These are phyloP conservation scores for Saturnispora sanitii DNA, from an alignment of 805 yeast species.

Conservation along the genomic window DNA sequence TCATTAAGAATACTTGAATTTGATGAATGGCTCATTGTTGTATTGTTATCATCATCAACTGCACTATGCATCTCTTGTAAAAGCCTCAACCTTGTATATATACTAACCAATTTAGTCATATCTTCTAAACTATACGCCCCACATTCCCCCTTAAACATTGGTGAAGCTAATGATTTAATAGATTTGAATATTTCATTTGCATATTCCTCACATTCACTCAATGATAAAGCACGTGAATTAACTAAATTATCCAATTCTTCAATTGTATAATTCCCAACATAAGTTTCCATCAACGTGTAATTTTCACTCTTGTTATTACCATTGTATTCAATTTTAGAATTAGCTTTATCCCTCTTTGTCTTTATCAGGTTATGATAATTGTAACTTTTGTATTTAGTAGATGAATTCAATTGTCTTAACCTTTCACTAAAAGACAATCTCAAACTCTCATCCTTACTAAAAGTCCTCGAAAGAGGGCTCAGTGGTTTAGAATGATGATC, in stretches of 20 bases:
- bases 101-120: slow-evolving; percentile 36
- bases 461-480: slow-evolving; percentile 22
- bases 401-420: slow-evolving; percentile 9
- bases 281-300: background rate
- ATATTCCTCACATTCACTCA: slow-evolving; percentile 30
- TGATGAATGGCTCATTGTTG: background rate
- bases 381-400: slow-evolving; percentile 24
- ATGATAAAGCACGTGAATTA: slow-evolving; percentile 19
- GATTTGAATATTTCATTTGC: slow-evolving; percentile 44
- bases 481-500: slow-evolving; percentile 19
- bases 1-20: background rate
- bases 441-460: slow-evolving; percentile 21
- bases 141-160: slow-evolving; percentile 40
- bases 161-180: slow-evolving; percentile 32
- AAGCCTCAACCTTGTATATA: slow-evolving; percentile 24
- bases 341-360: slow-evolving; percentile 22
- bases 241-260: slow-evolving; percentile 23
- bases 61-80: slow-evolving; percentile 8
- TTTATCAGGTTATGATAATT: slow-evolving; percentile 21
- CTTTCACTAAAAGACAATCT: slow-evolving; percentile 15
- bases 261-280: slow-evolving; percentile 18
- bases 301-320: background rate
- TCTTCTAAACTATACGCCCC: slow-evolving; percentile 49
- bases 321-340: slow-evolving; percentile 8
- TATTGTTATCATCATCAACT: background rate